Base-by-base conservation (phyloP, 176 grass and related monocot genomes). In the Dendrocalamus sinicus region DNA sequence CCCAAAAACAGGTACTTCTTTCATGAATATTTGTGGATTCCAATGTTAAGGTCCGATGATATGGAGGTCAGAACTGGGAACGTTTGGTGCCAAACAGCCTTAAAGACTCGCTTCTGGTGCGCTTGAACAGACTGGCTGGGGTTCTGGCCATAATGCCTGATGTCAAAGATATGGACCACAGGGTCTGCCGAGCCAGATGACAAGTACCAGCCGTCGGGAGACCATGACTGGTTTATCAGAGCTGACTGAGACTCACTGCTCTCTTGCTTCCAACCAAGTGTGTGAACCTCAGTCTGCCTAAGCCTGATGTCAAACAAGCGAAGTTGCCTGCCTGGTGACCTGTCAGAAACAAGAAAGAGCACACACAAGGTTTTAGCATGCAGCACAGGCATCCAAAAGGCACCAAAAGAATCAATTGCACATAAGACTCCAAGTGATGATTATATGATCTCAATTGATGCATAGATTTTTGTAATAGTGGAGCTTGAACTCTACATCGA, bases 221-320 rank as follows among this genome's bases (percentile, higher is more conserved):
- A 99, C 96, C 96, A 95, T 30, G 96, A 92, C 75, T 98, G 96
- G 60, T 96, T 98, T 80, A 98, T 94, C 6, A 98, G 88, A 83
- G 96, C 96, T 12, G 96, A 98, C 70, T 96, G 96, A 50, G 96
- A 95, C 85, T 98, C 96, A 7, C 96, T 96, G 65, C 75, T 91
- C 77, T 91, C 79, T 85, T 98, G 96, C 54, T 98, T 98, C 96
- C 96, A 98, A 74, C 96, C 96, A 22, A 98, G 88, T 2, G 78
- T 69, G 70, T 98, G 96, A 68, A 98, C 86, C 67, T 98, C 96
- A 3, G 88, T 94, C 75, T 95, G 91, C 71, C 91, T 76, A 52
- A 98, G 81, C 81, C 93, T 89, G 52, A 95, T 50, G 64, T 98
- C 96, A 80, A 95, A 99, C 65, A 99, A 75, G 28, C 90, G 88